Evolutionary conservation across 2,329 filamentous ascomycete species (phyloP).

Genomic region (Metarhizium anisopliae): DNA sequence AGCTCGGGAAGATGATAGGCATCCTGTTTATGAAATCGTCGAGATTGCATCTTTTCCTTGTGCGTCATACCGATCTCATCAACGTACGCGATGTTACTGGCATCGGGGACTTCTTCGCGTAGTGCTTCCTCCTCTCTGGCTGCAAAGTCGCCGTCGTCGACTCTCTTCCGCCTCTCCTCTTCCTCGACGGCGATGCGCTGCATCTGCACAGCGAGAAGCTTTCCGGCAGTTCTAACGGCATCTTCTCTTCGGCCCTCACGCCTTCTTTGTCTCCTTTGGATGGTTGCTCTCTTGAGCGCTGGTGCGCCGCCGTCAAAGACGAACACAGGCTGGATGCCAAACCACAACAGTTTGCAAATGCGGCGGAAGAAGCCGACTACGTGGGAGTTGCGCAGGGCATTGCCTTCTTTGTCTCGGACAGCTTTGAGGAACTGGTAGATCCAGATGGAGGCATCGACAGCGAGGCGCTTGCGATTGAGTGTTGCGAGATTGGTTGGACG

Average conservation of each 20-base stretch:
- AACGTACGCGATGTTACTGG: slow-evolving; percentile 70
- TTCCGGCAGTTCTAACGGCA: slow-evolving; percentile 84
- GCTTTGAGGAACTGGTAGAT: slow-evolving; percentile 99
- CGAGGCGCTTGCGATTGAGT: slow-evolving; percentile 90
- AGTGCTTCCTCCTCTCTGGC: slow-evolving; percentile 31
- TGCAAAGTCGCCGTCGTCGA: slow-evolving; percentile 34
- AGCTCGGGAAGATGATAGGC: slow-evolving; percentile 91
- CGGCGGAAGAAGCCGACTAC: slow-evolving; percentile 96
- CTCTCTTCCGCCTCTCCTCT: slow-evolving; percentile 50
- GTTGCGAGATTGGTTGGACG: slow-evolving; percentile 94
- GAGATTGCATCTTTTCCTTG: slow-evolving; percentile 62
- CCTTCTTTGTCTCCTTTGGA: slow-evolving; percentile 66
- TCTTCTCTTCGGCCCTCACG: slow-evolving; percentile 87
- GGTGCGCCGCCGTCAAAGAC: slow-evolving; percentile 97
- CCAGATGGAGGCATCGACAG: slow-evolving; percentile 98
- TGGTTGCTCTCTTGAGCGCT: slow-evolving; percentile 81
- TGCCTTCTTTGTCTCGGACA: slow-evolving; percentile 95
- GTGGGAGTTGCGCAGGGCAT: slow-evolving; percentile 90
- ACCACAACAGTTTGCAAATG: slow-evolving; percentile 95
- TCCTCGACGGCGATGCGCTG: slow-evolving; percentile 84
- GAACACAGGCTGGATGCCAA: slow-evolving; percentile 92
- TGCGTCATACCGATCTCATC: slow-evolving; percentile 80
- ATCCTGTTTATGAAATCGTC: slow-evolving; percentile 84
- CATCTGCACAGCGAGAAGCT: slow-evolving; percentile 89
- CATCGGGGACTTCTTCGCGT: slow-evolving; percentile 59